These are phyloP conservation scores for Cyclostephanos invisitatus DNA, from an alignment of 108 stramenopile genomes.

Conservation along the genomic window DNA sequence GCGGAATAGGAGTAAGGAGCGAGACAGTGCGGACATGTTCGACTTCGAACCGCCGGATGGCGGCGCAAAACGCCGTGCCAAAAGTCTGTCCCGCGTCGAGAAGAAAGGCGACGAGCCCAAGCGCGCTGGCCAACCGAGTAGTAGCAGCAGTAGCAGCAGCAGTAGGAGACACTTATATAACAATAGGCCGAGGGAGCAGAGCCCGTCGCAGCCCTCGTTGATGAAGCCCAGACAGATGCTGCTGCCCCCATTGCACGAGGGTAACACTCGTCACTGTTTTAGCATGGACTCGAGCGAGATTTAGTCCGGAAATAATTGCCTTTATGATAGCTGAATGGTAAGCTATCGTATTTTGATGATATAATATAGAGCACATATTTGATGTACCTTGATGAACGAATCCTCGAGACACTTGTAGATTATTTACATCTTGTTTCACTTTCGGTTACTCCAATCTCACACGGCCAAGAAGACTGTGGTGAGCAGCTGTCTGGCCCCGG, in stretches of 20 bases:
- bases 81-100: constrained; percentile 33
- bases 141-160: background rate
- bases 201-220: background rate
- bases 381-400: background rate
- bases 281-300: background rate
- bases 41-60: constrained; percentile 27
- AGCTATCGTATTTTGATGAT: background rate
- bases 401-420: too few species aligned
- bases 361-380: background rate
- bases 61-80: constrained; percentile 28
- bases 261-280: background rate
- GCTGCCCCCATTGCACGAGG: constrained; percentile 10
- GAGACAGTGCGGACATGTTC: background rate
- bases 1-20: constrained; percentile 5
- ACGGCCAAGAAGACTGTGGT: too few species aligned
- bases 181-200: background rate
- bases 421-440: too few species aligned
- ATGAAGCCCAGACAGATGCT: background rate
- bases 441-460: too few species aligned
- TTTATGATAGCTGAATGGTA: background rate
- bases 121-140: background rate
- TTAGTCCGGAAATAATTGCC: background rate
- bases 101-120: constrained; percentile 7
- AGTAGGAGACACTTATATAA: background rate
- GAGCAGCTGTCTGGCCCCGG: too few species aligned